Conservation (phyloP, 805 yeast genomes). For the Cyberlindnera suaveolens region DNA sequence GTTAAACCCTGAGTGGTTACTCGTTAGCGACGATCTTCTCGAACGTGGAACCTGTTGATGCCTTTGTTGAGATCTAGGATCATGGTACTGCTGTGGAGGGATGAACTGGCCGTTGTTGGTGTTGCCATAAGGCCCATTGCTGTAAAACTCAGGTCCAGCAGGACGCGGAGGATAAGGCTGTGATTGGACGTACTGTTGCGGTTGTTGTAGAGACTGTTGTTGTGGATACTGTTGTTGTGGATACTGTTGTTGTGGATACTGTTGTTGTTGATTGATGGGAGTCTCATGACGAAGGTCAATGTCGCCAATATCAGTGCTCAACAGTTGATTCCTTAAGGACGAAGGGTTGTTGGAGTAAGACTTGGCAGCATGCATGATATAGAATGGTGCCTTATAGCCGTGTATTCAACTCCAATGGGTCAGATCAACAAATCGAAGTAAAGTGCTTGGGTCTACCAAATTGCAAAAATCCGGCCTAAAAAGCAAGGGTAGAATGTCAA, state of each 20-base stretch:
- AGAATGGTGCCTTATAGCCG: no score
- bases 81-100: neutral
- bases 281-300: slow-evolving; percentile 40
- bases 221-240: neutral
- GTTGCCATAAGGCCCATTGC: slow-evolving; percentile 5
- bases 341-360: slow-evolving; percentile 4
- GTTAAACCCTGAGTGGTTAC: slow-evolving; percentile 11
- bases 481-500: no score
- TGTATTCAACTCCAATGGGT: no score
- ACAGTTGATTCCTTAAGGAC: slow-evolving; percentile 28
- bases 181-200: slow-evolving; percentile 6
- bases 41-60: slow-evolving; percentile 7
- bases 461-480: no score
- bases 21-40: slow-evolving; percentile 16
- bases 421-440: no score
- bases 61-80: neutral
- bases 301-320: slow-evolving; percentile 34
- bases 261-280: slow-evolving; percentile 22
- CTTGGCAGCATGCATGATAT: slow-evolving; percentile 11
- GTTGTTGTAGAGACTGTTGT: slow-evolving; percentile 9
- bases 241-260: slow-evolving; percentile 5
- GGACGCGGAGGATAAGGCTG: slow-evolving; percentile 15
- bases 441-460: no score
- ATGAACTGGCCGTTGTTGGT: slow-evolving; percentile 9
- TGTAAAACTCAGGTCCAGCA: neutral